phyloP scores from a whole-genome alignment of 768 basidiomycete genomes.

The Porphyrellus cyaneotinctus region DNA sequence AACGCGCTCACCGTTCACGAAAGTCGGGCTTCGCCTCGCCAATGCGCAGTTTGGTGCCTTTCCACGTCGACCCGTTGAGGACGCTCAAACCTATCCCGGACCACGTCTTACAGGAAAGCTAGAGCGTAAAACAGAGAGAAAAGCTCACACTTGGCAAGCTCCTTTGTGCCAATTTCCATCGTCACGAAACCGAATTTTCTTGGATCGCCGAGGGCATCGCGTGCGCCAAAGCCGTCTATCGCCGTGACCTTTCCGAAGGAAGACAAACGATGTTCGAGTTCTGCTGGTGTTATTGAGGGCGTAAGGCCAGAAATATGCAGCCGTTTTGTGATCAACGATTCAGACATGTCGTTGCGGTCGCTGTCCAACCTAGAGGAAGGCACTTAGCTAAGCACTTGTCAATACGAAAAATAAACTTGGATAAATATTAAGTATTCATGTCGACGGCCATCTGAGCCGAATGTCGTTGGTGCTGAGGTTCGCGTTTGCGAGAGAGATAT shows the following conservation, averaged over 20 bases:
- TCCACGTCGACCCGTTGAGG: conserved; percentile 81
- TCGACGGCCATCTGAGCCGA: too few relatives aligned
- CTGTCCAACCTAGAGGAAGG: conserved; percentile 18
- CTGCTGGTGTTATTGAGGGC: conserved; percentile 52
- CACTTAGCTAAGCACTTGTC: conserved; percentile 5
- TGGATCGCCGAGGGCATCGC: conserved; percentile 61
- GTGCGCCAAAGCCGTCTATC: conserved; percentile 64
- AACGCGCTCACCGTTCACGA: conserved; percentile 46
- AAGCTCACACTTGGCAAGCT: conserved; percentile 61
- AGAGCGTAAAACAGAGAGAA: neutral
- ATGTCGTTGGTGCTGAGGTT: too few relatives aligned
- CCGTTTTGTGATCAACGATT: conserved; percentile 45
- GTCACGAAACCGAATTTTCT: conserved; percentile 74
- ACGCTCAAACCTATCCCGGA: conserved; percentile 58
- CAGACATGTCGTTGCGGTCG: conserved; percentile 11
- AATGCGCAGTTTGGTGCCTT: conserved; percentile 78
- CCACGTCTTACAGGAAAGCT: neutral
- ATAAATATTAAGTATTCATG: neutral
- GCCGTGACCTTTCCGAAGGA: conserved; percentile 66
- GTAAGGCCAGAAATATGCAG: conserved; percentile 76
- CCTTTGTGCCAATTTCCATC: conserved; percentile 40
- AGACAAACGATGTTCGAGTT: conserved; percentile 55
- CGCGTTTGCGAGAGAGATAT: conserved; percentile 59
- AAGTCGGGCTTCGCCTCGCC: conserved; percentile 83
- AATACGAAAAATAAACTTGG: neutral